Base-by-base conservation (phyloP, 2,329 filamentous ascomycete species). In the Penicillium expansum region DNA sequence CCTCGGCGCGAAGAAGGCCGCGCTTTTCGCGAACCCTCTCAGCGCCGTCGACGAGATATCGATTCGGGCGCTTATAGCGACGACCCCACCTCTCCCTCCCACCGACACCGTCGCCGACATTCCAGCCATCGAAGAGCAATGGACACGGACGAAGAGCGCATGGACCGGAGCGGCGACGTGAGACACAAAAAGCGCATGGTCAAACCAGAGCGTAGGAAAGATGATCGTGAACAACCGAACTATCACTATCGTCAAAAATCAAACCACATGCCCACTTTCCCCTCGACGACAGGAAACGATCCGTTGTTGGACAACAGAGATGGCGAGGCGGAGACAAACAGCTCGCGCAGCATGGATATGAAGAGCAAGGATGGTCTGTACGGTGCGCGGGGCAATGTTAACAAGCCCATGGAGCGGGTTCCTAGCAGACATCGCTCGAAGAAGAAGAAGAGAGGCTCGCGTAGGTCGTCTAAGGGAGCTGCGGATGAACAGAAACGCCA, bases 221-320 rank as follows among this genome's bases (percentile, higher is more conserved):
- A 96, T 65, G 89, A 92, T 66, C 86, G 83, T 62, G 89, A 92
- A 66, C 92, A 97, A 72, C 92, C 92, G 14, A 95, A 97, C 74
- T 99, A 97, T 71, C 85, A 97, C 76, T 99, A 99, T 76, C 87
- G 91, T 65, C 90, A 96, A 73, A 92, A 96, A 83, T 92, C 95
- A 10, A 90, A 92, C 67, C 90, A 93, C 62, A 97, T 99, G 92
- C 83, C 88, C 54, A 89, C 92, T 5, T 81, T 91, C 62, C 94
- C 95, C 0, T 97, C 94, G 0, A 89, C 91, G 7, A 97, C 94
- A 0, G 94, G 94, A 59, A 90, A 96, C 66, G 92, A 97, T 67
- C 91, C 92, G 3, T 85, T 96, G 51, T 76, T 90, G 53, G 93
- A 97, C 16, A 14, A 56, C 74, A 88, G 91, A 57, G 75, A 80